A percentile compares a stretch with the other conserved stretches of the same genome.
These are phyloP conservation scores for Naganishia vishniacii DNA, from an alignment of 768 basidiomycete species.

Conservation along the genomic window DNA sequence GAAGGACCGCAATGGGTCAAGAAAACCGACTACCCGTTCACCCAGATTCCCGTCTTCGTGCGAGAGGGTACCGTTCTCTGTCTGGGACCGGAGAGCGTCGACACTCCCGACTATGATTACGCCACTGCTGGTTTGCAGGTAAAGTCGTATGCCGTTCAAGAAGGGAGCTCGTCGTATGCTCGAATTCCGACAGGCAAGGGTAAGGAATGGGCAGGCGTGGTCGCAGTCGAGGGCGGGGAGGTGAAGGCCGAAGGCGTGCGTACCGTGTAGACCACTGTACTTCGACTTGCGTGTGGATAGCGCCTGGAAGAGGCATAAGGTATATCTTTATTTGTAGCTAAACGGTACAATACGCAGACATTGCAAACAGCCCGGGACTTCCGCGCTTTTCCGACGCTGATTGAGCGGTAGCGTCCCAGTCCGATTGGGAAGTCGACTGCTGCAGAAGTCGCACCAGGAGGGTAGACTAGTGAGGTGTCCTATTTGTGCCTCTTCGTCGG, in stretches of 20 bases:
- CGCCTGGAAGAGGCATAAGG: no score
- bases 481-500: no score
- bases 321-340: no score
- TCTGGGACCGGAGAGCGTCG: slow-evolving; percentile 56
- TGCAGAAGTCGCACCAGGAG: no score
- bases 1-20: slow-evolving; percentile 60
- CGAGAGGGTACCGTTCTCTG: slow-evolving; percentile 58
- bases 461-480: no score
- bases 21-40: slow-evolving; percentile 60
- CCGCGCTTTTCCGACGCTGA: no score
- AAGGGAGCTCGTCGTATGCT: slow-evolving; percentile 46
- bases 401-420: no score
- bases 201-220: slow-evolving; percentile 24
- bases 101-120: slow-evolving; percentile 62
- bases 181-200: slow-evolving; percentile 29
- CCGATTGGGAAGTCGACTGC: no score
- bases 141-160: slow-evolving; percentile 56
- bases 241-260: slow-evolving; percentile 1
- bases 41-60: slow-evolving; percentile 65
- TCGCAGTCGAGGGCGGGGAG: slow-evolving; percentile 24
- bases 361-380: no score
- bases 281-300: no score
- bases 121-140: slow-evolving; percentile 53
- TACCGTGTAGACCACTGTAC: no score
- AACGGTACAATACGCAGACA: no score